Evolutionary conservation across 352 stramenopile genomes (phyloP), one percentile per base, ranked within the genome.

Genomic region (Pythium coloratum): DNA sequence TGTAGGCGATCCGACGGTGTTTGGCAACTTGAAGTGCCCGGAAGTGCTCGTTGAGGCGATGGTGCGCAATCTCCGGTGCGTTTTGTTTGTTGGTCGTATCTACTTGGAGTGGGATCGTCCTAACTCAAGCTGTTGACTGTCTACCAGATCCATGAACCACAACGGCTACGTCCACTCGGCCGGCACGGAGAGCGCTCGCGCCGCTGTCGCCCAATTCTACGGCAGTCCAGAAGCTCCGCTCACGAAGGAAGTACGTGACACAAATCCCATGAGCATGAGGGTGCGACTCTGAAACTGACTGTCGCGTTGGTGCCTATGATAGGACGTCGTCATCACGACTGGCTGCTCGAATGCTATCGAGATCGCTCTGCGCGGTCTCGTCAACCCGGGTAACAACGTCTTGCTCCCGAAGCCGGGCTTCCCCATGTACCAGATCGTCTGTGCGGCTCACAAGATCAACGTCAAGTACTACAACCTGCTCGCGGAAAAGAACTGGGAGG

Each of bases 341-440:
- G 95, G 96, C 16, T 97, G 91, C 64, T 98, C 91, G 2, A 94
- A 94, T 18, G 94, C 95, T 6, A 81, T 99, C 30, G 94, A 99
- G 51, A 88, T 99, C 59, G 89, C 86, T 6, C 70, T 99, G 1
- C 90, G 79, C 16, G 90, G 88, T 16, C 64, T 99, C 1, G 36
- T 97, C 34, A 94, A 98, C 72, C 77, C 89, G 24, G 70, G 91
- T 33, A 86, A 97, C 63, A 96, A 96, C 63, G 81, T 99, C 7
- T 70, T 99, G n/a, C 81, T 99, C 6, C 96, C 96, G 0, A 85
- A 90, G 59, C 96, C 96, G 6, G 93, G 92, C 10, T 99, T 99
- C 77, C 88, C 95, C 24, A 66, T 99, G 14, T 99, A 99, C 74
- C 82, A 97, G 76, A 91, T 97, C n/a, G 93, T 98, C 60, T 94